These are phyloP conservation scores for Alternaria burnsii DNA, from an alignment of 2,329 filamentous ascomycete genomes.

Conservation along the genomic window DNA sequence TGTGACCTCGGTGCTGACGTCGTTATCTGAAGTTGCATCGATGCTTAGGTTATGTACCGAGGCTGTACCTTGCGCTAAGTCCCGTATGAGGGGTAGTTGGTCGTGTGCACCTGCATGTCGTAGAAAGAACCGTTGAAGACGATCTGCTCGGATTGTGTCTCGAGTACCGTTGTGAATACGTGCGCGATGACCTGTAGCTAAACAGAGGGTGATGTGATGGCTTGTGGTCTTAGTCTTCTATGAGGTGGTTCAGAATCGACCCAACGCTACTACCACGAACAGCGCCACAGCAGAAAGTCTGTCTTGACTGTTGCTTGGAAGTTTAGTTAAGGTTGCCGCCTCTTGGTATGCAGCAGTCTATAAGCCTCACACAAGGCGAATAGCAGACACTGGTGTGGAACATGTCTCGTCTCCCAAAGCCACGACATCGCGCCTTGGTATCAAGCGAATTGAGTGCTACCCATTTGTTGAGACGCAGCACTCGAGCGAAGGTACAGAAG, in stretches of 20 bases:
- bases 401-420: conserved; percentile 16
- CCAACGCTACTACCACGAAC: too few relatives aligned
- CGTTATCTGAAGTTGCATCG: conserved; percentile 2
- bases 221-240: too few relatives aligned
- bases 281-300: too few relatives aligned
- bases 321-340: conserved; percentile 34
- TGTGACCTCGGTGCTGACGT: conserved; percentile 11
- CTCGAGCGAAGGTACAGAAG: neutral
- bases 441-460: neutral
- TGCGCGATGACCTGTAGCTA: neutral
- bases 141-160: neutral
- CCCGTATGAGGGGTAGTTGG: conserved; percentile 1
- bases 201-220: too few relatives aligned
- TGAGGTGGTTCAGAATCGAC: too few relatives aligned
- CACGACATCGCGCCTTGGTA: neutral
- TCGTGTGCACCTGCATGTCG: neutral
- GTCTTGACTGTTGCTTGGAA: neutral
- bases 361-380: conserved; percentile 13
- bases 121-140: neutral
- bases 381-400: conserved; percentile 12
- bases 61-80: conserved; percentile 10
- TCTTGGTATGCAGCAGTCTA: conserved; percentile 17
- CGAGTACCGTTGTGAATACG: neutral
- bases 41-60: conserved; percentile 15
- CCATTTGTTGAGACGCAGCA: neutral